Evolutionary conservation across 306 rosid species (phyloP).

Genomic region (Argentina anserina): DNA sequence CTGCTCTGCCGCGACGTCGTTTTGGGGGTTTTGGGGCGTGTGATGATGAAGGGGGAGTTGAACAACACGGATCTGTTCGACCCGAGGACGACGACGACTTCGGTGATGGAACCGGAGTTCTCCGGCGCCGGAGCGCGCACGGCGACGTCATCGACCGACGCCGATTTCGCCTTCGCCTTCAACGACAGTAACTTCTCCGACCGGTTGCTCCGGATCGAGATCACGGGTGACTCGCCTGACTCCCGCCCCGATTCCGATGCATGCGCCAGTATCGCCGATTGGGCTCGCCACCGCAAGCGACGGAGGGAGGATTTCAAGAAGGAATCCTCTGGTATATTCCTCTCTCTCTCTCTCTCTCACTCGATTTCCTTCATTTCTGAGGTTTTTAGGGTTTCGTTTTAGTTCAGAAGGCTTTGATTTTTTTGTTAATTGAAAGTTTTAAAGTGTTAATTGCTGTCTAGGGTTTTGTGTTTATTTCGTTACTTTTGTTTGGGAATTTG

Average conservation of each 20-base stretch:
- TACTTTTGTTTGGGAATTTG: too few species aligned
- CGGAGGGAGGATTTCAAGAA: constrained; percentile 77
- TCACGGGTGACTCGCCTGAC: constrained; percentile 54
- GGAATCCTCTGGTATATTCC: constrained; percentile 45
- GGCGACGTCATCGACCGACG: constrained; percentile 47
- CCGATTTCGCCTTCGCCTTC: constrained; percentile 92
- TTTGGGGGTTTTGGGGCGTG: neutral
- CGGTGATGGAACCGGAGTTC: constrained; percentile 60
- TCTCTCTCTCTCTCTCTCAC: neutral
- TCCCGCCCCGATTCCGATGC: constrained; percentile 49
- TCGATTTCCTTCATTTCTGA: neutral
- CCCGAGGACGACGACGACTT: constrained; percentile 38
- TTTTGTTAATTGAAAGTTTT: too few species aligned
- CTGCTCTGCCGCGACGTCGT: neutral
- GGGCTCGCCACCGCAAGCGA: constrained; percentile 93
- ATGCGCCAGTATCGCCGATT: constrained; percentile 69
- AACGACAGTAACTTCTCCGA: constrained; percentile 97
- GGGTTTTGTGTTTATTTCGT: neutral
- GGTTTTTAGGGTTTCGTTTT: constrained; percentile 16
- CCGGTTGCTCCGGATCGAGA: constrained; percentile 80
- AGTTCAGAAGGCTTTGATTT: neutral
- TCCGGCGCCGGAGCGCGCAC: constrained; percentile 20
- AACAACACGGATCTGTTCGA: constrained; percentile 74
- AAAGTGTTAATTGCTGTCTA: neutral
- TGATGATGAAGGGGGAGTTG: constrained; percentile 29